Evolutionary conservation across 306 rosid genomes (phyloP).

Genomic region (Lagenaria siceraria): DNA sequence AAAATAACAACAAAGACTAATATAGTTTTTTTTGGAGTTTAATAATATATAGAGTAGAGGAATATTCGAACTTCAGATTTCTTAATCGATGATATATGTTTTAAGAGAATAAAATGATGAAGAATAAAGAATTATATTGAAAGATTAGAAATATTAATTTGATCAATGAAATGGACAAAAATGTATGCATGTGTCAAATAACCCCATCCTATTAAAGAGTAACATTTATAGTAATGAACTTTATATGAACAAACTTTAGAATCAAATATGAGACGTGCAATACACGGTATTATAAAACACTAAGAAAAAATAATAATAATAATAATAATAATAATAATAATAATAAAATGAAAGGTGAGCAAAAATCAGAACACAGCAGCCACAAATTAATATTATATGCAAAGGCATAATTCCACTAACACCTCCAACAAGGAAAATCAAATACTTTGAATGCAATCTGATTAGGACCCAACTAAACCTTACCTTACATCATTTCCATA

Average conservation of each 20-base stretch:
- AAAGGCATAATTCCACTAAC: neutral
- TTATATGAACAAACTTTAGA: neutral
- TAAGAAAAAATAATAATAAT: neutral
- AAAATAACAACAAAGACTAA: no score
- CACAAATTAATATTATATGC: neutral
- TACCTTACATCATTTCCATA: neutral
- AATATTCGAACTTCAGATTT: no score
- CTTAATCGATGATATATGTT: no score
- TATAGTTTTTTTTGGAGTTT: no score
- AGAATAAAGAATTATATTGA: no score
- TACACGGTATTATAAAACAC: neutral
- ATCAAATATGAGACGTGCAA: neutral
- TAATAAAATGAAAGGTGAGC: no score
- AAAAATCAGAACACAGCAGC: neutral
- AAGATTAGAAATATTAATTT: no score
- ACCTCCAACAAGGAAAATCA: neutral
- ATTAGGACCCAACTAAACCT: neutral
- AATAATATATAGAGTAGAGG: no score
- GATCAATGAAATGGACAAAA: no score
- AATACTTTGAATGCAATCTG: neutral
- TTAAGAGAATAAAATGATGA: no score
- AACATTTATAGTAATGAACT: neutral
- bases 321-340: no score
- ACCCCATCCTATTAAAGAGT: neutral
- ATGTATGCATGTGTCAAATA: no score